phyloP scores from a whole-genome alignment of 169 alveolate species.

The Eimeria necatrix region DNA sequence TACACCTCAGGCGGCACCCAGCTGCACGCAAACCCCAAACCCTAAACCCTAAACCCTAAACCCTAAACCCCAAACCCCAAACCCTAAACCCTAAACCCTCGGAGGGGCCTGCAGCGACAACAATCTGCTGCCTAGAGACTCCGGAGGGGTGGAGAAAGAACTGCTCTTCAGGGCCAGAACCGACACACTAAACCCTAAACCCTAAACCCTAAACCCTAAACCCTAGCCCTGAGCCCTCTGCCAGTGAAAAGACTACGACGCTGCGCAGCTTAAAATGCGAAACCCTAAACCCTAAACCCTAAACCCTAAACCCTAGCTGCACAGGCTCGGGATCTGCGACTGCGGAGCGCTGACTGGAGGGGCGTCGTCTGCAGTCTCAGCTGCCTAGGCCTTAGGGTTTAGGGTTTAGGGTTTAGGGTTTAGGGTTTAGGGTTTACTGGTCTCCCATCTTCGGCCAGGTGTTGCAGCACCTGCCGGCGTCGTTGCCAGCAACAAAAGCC shows the following conservation, averaged over 20 bases:
- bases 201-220: too few relatives aligned
- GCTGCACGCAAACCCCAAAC: constrained; percentile 49
- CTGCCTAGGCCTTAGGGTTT: not conserved
- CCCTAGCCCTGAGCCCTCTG: too few relatives aligned
- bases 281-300: too few relatives aligned
- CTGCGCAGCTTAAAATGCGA: too few relatives aligned
- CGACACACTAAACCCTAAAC: too few relatives aligned
- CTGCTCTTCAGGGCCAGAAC: too few relatives aligned
- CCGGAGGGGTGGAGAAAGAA: too few relatives aligned
- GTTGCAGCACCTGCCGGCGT: constrained; percentile 78
- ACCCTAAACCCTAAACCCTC: not conserved
- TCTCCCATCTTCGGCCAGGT: not conserved
- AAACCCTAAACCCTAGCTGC: too few relatives aligned
- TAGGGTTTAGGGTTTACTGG: not conserved
- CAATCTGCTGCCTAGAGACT: too few relatives aligned
- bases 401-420: constrained; percentile 26
- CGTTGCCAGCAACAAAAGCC: constrained; percentile 84
- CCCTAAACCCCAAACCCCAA: too few relatives aligned
- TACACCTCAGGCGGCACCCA: constrained; percentile 81
- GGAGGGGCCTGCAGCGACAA: not conserved
- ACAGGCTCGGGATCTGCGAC: too few relatives aligned
- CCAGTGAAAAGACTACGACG: too few relatives aligned
- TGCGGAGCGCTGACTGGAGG: not conserved
- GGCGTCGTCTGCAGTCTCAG: not conserved
- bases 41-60: not conserved